Evolutionary conservation across 257 asterid species (phyloP), one percentile per base, ranked within the genome.

Genomic region (Coffea eugenioides): DNA sequence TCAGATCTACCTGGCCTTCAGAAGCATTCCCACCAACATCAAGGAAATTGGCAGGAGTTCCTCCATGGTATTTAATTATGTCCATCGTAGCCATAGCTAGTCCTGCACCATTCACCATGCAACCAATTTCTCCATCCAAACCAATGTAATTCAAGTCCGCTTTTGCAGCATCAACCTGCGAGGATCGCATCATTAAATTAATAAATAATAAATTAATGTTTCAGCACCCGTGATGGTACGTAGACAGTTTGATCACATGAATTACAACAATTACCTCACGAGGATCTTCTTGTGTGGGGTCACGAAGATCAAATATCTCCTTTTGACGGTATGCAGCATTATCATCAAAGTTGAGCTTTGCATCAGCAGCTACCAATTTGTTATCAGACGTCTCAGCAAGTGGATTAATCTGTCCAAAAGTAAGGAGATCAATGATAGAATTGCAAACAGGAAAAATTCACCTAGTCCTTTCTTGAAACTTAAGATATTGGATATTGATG

Each of bases 41-140:
- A 77, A 96, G 98, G 84, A 96, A 96, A 88, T 94, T 96, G 82
- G 99, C 99, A 56, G 99, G 99, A 73, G 99, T 96, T 81, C 99
- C 99, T 75, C 99, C 99, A 74, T 94, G 98, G 41, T 94, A 80
- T 91, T 96, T 96, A 80, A 96, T 96, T 65, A 96, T 96, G 82
- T 96, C 99, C 99, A 96, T 96, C 31, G 98, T 96, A 67, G 99
- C 97, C 99, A 96, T 96, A 76, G 98, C 99, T 83, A 96, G 87
- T 71, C 99, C 99, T 88, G 99, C 99, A 82, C 99, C 99, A 85
- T 96, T 96, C 75, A 96, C 99, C 99, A 96, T 96, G 86, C 99
- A 96, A 80, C 99, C 99, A 62, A 96, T 96, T 89, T 96, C 99
- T 80, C 99, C 99, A 83, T 96, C 99, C 80, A 96, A 88, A 43